Conservation (phyloP, 306 rosid species). For the Prunus padus region DNA sequence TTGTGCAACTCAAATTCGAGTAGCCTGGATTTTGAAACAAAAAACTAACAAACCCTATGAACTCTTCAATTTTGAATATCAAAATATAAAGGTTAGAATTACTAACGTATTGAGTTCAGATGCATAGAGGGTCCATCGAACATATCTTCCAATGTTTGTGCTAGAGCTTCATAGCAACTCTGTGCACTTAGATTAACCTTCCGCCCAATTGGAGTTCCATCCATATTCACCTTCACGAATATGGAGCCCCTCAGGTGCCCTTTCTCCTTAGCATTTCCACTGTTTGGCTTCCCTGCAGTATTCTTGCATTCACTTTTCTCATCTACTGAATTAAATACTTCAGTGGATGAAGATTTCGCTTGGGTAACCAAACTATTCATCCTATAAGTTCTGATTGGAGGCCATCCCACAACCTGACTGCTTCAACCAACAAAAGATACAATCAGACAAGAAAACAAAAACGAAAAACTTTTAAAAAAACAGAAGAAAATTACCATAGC, state of each 20-base stretch:
- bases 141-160: conserved; percentile 75
- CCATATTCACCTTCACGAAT: conserved; percentile 91
- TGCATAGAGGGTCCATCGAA: conserved; percentile 53
- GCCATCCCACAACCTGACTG: conserved; percentile 99
- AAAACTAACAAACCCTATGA: not conserved
- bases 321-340: conserved; percentile 43
- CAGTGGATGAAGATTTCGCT: conserved; percentile 54
- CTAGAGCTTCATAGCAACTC: conserved; percentile 70
- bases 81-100: conserved; percentile 14
- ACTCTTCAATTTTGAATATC: conserved; percentile 9
- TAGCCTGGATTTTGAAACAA: not conserved
- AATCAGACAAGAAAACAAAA: conserved; percentile 26
- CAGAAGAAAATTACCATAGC: not conserved
- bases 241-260: conserved; percentile 46
- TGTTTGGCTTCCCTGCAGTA: conserved; percentile 34
- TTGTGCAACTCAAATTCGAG: conserved; percentile 8
- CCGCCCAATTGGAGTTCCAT: conserved; percentile 84
- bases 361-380: conserved; percentile 70
- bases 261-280: conserved; percentile 42
- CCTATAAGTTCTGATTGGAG: conserved; percentile 77
- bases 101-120: conserved; percentile 53
- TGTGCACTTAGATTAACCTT: conserved; percentile 85
- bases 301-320: conserved; percentile 44
- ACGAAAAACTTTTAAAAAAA: not conserved
- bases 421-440: conserved; percentile 25